A percentile compares a stretch with the other conserved stretches of the same genome.
These are phyloP conservation scores for Cyberlindnera japonica DNA, from an alignment of 805 yeast species.

Conservation along the genomic window DNA sequence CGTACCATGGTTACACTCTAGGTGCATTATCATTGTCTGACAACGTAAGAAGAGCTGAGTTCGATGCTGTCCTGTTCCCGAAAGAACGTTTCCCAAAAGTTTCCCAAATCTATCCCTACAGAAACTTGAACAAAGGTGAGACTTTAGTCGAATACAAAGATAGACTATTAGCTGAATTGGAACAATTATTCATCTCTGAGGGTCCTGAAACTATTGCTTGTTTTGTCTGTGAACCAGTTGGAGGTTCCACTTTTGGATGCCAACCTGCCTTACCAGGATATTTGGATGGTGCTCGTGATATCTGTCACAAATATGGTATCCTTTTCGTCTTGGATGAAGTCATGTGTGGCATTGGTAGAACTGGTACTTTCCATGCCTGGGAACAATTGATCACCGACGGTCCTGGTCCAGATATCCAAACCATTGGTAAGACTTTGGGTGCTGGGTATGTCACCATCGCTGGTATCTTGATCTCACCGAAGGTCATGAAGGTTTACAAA, in stretches of 20 bases:
- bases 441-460: slow-evolving; percentile 47
- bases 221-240: slow-evolving; percentile 43
- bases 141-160: slow-evolving; percentile 38
- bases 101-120: slow-evolving; percentile 29
- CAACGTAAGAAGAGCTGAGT: slow-evolving; percentile 35
- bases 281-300: slow-evolving; percentile 40
- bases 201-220: slow-evolving; percentile 44
- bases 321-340: slow-evolving; percentile 50
- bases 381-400: slow-evolving; percentile 35
- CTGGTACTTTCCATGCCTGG: slow-evolving; percentile 46
- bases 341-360: slow-evolving; percentile 54
- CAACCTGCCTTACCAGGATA: slow-evolving; percentile 42
- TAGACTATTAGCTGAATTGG: slow-evolving; percentile 38
- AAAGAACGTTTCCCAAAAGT: slow-evolving; percentile 26
- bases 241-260: slow-evolving; percentile 46
- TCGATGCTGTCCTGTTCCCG: slow-evolving; percentile 28
- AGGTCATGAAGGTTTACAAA: slow-evolving; percentile 34
- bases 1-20: slow-evolving; percentile 48
- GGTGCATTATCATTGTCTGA: slow-evolving; percentile 43
- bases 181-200: slow-evolving; percentile 36
- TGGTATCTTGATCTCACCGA: slow-evolving; percentile 36
- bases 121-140: slow-evolving; percentile 29
- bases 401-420: slow-evolving; percentile 44
- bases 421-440: slow-evolving; percentile 46
- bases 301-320: slow-evolving; percentile 50